phyloP scores from a whole-genome alignment of 352 stramenopile genomes.

The Phytophthora aleatoria region DNA sequence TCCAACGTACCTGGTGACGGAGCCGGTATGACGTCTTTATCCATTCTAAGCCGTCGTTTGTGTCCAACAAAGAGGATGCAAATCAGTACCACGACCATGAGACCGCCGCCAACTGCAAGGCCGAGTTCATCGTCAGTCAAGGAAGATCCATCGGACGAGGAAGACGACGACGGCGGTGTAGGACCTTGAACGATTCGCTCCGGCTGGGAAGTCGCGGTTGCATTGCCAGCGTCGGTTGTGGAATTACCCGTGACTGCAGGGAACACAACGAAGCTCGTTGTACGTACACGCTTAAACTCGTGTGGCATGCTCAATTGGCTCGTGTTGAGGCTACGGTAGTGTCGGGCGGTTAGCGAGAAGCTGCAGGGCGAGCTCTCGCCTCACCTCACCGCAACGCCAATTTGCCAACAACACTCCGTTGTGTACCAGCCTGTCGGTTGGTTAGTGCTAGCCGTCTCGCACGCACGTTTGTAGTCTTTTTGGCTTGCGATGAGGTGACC shows the following conservation, averaged over 20 bases:
- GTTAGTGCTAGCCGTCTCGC: constrained; percentile 16
- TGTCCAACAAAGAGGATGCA: constrained; percentile 29
- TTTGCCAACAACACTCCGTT: constrained; percentile 20
- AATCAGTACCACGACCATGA: constrained; percentile 27
- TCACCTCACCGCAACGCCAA: constrained; percentile 31
- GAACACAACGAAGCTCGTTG: constrained; percentile 18
- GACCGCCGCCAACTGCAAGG: constrained; percentile 23
- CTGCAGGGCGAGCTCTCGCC: constrained; percentile 8
- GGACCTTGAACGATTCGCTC: constrained; percentile 22
- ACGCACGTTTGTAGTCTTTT: constrained; percentile 18
- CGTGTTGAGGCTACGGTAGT: constrained; percentile 1
- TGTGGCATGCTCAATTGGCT: constrained; percentile 15
- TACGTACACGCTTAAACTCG: constrained; percentile 9
- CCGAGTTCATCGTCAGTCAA: constrained; percentile 31
- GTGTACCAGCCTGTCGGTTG: constrained; percentile 27
- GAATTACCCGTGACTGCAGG: constrained; percentile 3
- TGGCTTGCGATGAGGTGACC: constrained; percentile 24
- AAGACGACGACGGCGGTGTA: constrained; percentile 6
- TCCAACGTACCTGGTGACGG: constrained; percentile 25
- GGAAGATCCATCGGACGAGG: constrained; percentile 17
- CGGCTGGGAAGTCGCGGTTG: constrained; percentile 8
- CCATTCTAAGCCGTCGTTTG: constrained; percentile 22
- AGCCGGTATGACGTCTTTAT: constrained; percentile 10
- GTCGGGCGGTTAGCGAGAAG: constrained; percentile 16
- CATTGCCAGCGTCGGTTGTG: constrained; percentile 12